Base-by-base conservation (phyloP, 2,329 filamentous ascomycete species). In the Fusarium nodosum region DNA sequence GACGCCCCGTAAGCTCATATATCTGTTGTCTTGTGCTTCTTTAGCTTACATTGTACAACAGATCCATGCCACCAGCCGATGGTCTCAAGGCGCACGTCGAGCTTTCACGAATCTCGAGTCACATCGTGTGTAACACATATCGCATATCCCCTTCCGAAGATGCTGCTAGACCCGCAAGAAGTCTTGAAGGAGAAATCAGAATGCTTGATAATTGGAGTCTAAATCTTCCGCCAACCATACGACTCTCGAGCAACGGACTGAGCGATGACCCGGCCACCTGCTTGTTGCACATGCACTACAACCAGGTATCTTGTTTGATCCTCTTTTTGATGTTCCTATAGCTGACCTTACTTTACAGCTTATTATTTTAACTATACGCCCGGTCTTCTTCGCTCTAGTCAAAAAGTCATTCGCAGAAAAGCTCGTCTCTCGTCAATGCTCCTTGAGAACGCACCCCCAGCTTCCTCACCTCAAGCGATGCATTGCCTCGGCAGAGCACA, bases 231-330 rank as follows among this genome's bases (percentile, higher is more conserved):
- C 60, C 75, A 3, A 64, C 74, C 4, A 72, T 86, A 4, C 78
- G 78, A 50, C 76, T 84, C 31, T 75, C 75, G 8, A 75, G 77
- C 4, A 74, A 78, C 24, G 75, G 74, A 3, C 60, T 78, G 34
- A 80, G 78, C 62, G 74, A 73, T 26, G 83, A 85, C 64, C 80
- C 83, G 22, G 79, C 82, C 9, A 76, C 77, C 54, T 83, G 80
- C 71, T 74, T 80, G 42, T 73, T 86, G 44, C 84, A 86, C 63
- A 85, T 86, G 84, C 75, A 77, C 54, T 81, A 83, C 70, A 85
- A 86, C 64, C 76, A 86, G 62, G 73, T 68, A 65, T 33, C 13
- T 55, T 38, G 15, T 22, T 31, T 11, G 22, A 8, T 10, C 15
- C 12, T 26, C 18, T 10, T 30, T 11, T 15, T 24, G 3, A 10